phyloP scores from a whole-genome alignment of 1,284 basidiomycete species.

The Ganoderma lingzhi region DNA sequence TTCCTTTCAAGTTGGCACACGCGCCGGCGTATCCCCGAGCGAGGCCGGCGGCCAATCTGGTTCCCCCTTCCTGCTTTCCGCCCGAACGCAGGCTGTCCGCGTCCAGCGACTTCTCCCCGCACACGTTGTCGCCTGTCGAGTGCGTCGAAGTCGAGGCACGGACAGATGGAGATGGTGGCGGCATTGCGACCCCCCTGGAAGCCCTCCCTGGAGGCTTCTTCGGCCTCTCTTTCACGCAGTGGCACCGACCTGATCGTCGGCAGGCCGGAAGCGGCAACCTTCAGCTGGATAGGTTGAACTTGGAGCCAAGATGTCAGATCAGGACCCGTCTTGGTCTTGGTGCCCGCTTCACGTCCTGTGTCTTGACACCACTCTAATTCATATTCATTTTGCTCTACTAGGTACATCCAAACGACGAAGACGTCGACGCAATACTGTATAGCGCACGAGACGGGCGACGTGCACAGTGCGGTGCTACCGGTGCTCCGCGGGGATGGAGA shows the following conservation, averaged over 20 bases:
- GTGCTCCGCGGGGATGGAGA: neutral
- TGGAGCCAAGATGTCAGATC: neutral
- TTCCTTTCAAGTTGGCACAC: neutral
- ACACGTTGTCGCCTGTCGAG: neutral
- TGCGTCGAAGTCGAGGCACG: neutral
- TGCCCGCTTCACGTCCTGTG: neutral
- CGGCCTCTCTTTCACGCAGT: neutral
- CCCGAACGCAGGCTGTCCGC: slow-evolving; percentile 1
- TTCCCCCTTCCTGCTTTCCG: neutral
- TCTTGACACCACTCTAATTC: neutral
- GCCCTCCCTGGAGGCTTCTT: neutral
- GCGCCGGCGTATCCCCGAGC: neutral
- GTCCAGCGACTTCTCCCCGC: neutral
- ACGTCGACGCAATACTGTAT: neutral
- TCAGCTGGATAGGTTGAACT: neutral
- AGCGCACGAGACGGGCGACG: neutral
- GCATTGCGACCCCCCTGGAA: neutral
- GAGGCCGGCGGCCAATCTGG: neutral
- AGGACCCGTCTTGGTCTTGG: neutral
- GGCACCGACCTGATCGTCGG: slow-evolving; percentile 1
- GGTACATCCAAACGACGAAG: neutral
- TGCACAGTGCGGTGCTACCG: neutral
- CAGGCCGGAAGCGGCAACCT: slow-evolving; percentile 1
- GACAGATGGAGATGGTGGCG: slow-evolving; percentile 3
- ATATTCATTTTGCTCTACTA: neutral